phyloP scores from a whole-genome alignment of 257 asterid species.

The Solanum raphanifolium region DNA sequence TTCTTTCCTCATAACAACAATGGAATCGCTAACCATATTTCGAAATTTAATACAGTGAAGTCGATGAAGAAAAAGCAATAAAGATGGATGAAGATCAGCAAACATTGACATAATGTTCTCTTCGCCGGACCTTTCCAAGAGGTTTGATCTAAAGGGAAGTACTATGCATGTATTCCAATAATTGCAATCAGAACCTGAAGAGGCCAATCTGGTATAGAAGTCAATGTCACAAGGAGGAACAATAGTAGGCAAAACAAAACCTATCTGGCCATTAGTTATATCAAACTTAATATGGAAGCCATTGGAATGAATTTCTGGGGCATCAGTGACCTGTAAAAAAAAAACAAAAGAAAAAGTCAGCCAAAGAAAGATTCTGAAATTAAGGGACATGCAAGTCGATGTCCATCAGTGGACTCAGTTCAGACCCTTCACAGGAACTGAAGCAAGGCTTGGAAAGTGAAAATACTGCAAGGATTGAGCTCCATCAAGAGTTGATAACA shows the following conservation, averaged over 20 bases:
- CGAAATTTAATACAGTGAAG: conserved; percentile 55
- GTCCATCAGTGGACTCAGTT: not conserved
- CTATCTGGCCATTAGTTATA: conserved; percentile 83
- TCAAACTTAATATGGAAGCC: conserved; percentile 93
- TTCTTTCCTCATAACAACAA: conserved; percentile 70
- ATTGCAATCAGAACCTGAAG: conserved; percentile 29
- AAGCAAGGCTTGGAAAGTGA: not conserved
- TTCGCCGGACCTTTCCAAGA: conserved; percentile 37
- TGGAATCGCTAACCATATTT: conserved; percentile 55
- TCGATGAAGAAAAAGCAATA: conserved; percentile 44
- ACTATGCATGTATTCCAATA: conserved; percentile 87
- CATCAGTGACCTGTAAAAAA: conserved; percentile 66
- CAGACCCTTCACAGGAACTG: not conserved
- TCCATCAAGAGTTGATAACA: not conserved
- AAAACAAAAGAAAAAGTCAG: not conserved
- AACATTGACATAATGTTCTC: conserved; percentile 74
- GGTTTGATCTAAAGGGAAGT: conserved; percentile 68
- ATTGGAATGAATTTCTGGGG: conserved; percentile 94
- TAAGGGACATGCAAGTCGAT: not conserved
- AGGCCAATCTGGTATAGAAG: conserved; percentile 45
- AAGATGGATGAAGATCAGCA: conserved; percentile 84
- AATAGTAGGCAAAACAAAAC: conserved; percentile 84
- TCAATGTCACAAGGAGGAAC: conserved; percentile 78
- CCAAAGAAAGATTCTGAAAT: not conserved
- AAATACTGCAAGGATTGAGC: not conserved